Evolutionary conservation across 1,284 basidiomycete species (phyloP).

Genomic region (Volvariella volvacea): DNA sequence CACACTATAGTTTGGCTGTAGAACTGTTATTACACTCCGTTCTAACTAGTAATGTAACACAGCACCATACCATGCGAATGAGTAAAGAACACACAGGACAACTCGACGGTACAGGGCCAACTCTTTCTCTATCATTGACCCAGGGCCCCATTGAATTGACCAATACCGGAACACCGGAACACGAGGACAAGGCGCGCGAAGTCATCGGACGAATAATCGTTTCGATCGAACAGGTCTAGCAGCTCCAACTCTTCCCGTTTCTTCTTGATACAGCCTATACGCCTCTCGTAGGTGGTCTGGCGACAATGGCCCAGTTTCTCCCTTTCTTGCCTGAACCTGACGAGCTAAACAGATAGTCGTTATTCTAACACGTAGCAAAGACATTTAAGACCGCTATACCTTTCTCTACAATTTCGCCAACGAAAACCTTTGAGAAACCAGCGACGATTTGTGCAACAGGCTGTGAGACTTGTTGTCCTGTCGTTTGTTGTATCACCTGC

Average conservation of each 20-base stretch:
- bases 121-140: too few relatives aligned
- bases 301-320: conserved; percentile 72
- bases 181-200: too few relatives aligned
- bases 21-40: too few relatives aligned
- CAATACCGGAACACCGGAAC: too few relatives aligned
- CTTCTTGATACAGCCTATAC: conserved; percentile 75
- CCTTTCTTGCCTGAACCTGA: conserved; percentile 63
- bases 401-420: conserved; percentile 88
- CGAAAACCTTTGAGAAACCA: conserved; percentile 87
- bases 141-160: too few relatives aligned
- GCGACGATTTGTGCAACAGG: conserved; percentile 85
- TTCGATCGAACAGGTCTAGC: conserved; percentile 62
- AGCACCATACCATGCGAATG: too few relatives aligned
- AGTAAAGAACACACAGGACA: too few relatives aligned
- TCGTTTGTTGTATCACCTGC: conserved; percentile 81
- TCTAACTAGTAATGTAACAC: too few relatives aligned
- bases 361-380: neutral
- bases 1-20: too few relatives aligned
- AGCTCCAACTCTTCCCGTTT: conserved; percentile 73
- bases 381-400: conserved; percentile 38
- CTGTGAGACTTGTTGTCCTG: conserved; percentile 79
- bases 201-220: conserved; percentile 56
- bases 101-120: too few relatives aligned
- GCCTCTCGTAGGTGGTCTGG: conserved; percentile 87
- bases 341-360: conserved; percentile 59